Percentiles rank a stretch among this genome's conserved stretches.
Evolutionary conservation across 495 filamentous ascomycete species (phyloP).

Genomic region (Lasiosphaeria hispida): DNA sequence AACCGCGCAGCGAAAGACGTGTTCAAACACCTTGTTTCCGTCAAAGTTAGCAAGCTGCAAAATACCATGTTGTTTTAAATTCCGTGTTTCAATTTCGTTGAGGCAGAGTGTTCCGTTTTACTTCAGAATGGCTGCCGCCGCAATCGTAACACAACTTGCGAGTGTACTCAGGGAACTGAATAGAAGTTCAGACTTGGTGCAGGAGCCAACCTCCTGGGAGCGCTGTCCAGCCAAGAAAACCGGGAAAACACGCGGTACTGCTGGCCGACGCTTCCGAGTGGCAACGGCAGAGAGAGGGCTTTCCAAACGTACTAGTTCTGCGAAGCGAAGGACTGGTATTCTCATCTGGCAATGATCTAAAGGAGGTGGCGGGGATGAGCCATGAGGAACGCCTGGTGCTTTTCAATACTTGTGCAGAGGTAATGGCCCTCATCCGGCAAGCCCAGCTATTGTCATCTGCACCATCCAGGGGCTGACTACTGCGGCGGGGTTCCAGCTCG

Average conservation of each 20-base stretch:
- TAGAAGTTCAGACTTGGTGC: too few species aligned
- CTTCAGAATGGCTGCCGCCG: too few species aligned
- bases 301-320: conserved; percentile 26
- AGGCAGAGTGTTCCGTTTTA: too few species aligned
- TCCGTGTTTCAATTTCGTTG: too few species aligned
- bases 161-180: too few species aligned
- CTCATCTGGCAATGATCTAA: conserved; percentile 28
- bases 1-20: too few species aligned
- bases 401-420: conserved; percentile 24
- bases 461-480: conserved; percentile 24
- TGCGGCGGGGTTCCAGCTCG: conserved; percentile 30
- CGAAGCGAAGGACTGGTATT: conserved; percentile 25
- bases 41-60: too few species aligned
- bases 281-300: conserved; percentile 1
- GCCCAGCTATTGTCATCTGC: conserved; percentile 22
- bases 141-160: too few species aligned
- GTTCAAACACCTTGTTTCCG: too few species aligned
- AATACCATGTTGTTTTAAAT: too few species aligned
- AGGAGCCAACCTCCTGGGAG: conserved; percentile 10
- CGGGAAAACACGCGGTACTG: not conserved
- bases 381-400: conserved; percentile 14
- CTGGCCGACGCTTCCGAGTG: conserved; percentile 24
- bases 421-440: conserved; percentile 30
- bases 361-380: conserved; percentile 13
- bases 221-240: not conserved